These are phyloP conservation scores for Musa acuminata DNA, from an alignment of 176 grass and related monocot species.

Conservation along the genomic window DNA sequence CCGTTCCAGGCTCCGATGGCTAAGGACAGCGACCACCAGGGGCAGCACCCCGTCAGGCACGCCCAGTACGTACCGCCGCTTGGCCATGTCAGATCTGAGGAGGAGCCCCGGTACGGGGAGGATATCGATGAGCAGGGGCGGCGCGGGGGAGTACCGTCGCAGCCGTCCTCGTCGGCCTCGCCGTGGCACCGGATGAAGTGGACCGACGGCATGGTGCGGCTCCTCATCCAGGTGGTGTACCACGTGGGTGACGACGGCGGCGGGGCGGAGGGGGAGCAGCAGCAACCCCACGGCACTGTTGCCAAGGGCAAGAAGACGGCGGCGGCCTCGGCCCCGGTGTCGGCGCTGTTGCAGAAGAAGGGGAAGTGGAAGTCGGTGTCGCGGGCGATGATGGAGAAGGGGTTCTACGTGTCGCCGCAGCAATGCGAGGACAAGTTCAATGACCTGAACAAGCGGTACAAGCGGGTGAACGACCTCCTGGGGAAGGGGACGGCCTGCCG, in stretches of 20 bases:
- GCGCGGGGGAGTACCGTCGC: slow-evolving; percentile 7
- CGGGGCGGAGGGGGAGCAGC: slow-evolving; percentile 11
- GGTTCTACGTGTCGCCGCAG: slow-evolving; percentile 79
- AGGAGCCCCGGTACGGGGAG: slow-evolving; percentile 25
- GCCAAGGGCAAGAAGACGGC: slow-evolving; percentile 19
- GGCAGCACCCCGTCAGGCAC: slow-evolving; percentile 3
- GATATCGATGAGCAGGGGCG: slow-evolving; percentile 5
- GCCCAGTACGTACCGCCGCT: slow-evolving; percentile 21
- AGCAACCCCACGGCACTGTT: slow-evolving; percentile 1
- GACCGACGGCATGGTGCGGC: slow-evolving; percentile 77
- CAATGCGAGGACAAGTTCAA: slow-evolving; percentile 99
- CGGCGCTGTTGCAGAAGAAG: slow-evolving; percentile 53
- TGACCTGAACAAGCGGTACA: slow-evolving; percentile 95
- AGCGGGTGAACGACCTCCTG: slow-evolving; percentile 76
- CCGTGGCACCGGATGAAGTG: slow-evolving; percentile 96
- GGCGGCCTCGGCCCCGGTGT: slow-evolving; percentile 17
- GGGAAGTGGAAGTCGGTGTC: slow-evolving; percentile 98
- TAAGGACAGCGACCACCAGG: neutral
- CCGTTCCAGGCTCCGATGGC: slow-evolving; percentile 2
- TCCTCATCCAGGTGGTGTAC: slow-evolving; percentile 76
- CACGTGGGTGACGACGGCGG: slow-evolving; percentile 59
- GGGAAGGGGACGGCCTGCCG: slow-evolving; percentile 72
- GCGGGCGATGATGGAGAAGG: slow-evolving; percentile 58
- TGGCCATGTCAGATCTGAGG: slow-evolving; percentile 28
- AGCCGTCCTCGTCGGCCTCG: slow-evolving; percentile 7